Base-by-base conservation (phyloP, 306 rosid genomes). In the Lathyrus oleraceus region DNA sequence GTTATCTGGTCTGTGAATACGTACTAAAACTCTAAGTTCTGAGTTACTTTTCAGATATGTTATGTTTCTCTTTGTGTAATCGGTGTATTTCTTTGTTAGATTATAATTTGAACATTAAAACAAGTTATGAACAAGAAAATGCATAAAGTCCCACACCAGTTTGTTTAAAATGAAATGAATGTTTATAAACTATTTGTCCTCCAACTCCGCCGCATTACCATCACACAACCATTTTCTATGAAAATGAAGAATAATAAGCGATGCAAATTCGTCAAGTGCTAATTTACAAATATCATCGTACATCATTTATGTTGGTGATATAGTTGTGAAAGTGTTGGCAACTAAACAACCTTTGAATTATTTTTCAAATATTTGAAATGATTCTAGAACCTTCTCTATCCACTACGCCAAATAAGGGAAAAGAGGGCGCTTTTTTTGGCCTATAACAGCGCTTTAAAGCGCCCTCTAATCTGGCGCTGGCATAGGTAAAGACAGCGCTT, bases 281-380 rank as follows among this genome's bases (percentile, higher is more conserved):
- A 92, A 11, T 0, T 71, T 80, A 76, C 94, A 87, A 0, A 89
- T 82, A 23, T 92, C 97, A 19, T 92, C 90, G 0, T 86, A 77
- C 97, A 87, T 89, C 70, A 84, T 13, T 16, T 78, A 86, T 0
- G 30, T 2, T 0, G 92, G 96, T 0, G 96, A 86, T 3, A 92
- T 71, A 0, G 97, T 86, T 0, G 96, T 89, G 78, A 74, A 90
- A 3, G 81, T 65, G 60, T 82, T 80, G 3, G 83, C 73, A 0
- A 10, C 0, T 1, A 83, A 65, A 2, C 82, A 74, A 0, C 61
- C 82, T 0, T 38, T 0, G 47, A 82, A 72, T 13, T 84, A 86
- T 8, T 67, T 44, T 48, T 84, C 84, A 0, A 85, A 81, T 27
- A 57, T 75, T 0, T 28, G n/a, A 39, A 90, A 86, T 0, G 87